These are phyloP conservation scores for Globisporangium spinosum DNA, from an alignment of 352 stramenopile genomes.

Conservation along the genomic window DNA sequence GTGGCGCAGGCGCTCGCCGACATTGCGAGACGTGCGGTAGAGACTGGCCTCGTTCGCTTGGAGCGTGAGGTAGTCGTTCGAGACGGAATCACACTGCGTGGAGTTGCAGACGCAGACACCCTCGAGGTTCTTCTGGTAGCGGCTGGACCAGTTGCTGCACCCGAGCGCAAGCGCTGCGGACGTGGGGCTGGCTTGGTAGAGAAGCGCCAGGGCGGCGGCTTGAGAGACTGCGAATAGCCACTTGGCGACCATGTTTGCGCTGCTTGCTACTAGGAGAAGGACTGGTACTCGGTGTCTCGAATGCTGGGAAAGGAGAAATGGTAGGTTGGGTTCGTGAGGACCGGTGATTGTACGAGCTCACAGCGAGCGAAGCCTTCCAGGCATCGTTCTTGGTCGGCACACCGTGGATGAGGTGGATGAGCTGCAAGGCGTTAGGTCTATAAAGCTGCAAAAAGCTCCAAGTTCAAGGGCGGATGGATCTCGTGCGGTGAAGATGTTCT, in stretches of 20 bases:
- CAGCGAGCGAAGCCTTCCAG: neutral
- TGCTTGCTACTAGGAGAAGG: neutral
- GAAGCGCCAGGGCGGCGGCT: neutral
- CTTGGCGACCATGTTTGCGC: slow-evolving; percentile 10
- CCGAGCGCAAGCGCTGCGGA: slow-evolving; percentile 13
- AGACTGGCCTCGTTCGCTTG: slow-evolving; percentile 35
- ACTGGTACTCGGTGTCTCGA: neutral
- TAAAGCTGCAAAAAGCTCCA: neutral
- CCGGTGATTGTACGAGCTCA: neutral
- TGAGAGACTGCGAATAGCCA: slow-evolving; percentile 3
- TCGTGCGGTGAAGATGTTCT: neutral
- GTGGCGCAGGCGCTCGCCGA: slow-evolving; percentile 45
- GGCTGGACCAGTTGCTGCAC: slow-evolving; percentile 45
- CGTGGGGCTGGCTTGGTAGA: neutral
- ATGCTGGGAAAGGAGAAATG: slow-evolving; percentile 3
- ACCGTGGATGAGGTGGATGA: neutral
- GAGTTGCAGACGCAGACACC: slow-evolving; percentile 55
- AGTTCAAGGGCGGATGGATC: neutral
- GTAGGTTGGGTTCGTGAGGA: neutral
- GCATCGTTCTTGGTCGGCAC: neutral
- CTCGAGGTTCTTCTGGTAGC: slow-evolving; percentile 41
- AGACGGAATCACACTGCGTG: slow-evolving; percentile 48
- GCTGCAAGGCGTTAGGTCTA: neutral
- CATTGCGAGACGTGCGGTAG: slow-evolving; percentile 41
- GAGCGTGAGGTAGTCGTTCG: slow-evolving; percentile 44